Conservation (phyloP, 2,329 filamentous ascomycete species). For the Colletotrichum somersetense region DNA sequence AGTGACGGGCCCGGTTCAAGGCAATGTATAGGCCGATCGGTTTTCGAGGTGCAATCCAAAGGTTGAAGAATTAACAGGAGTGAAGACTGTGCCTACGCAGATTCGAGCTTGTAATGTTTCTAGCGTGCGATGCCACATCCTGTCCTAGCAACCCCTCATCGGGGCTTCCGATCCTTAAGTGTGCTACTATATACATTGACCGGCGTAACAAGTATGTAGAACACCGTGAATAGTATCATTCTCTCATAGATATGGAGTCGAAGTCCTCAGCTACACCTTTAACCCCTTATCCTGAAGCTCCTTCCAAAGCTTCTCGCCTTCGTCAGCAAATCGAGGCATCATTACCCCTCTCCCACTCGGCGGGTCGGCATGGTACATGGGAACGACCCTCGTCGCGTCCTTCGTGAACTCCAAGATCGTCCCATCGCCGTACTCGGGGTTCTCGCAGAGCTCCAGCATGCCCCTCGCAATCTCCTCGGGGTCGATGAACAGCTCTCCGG, state of each 20-base stretch:
- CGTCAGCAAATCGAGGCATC: conserved; percentile 46
- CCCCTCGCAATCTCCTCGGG: conserved; percentile 50
- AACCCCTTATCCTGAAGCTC: conserved; percentile 44
- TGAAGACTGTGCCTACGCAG: background rate
- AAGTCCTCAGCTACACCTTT: conserved; percentile 40
- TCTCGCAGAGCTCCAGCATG: conserved; percentile 48
- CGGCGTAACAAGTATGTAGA: no score
- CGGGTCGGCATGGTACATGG: conserved; percentile 46
- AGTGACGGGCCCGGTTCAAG: background rate
- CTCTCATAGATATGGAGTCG: no score
- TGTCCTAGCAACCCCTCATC: background rate
- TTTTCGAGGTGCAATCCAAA: background rate
- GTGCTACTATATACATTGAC: no score
- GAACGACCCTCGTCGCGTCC: conserved; percentile 46
- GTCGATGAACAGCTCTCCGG: conserved; percentile 46
- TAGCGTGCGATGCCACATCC: background rate
- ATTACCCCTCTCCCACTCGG: conserved; percentile 44
- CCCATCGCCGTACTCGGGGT: conserved; percentile 47
- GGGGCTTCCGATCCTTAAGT: no score
- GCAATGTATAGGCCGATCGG: background rate
- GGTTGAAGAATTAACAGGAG: background rate
- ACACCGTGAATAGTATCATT: background rate
- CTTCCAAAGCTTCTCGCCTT: conserved; percentile 44
- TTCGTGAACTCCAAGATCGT: conserved; percentile 51
- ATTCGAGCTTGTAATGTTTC: background rate